Evolutionary conservation across 164 flowering plant genomes (phyloP).

Genomic region (Berberis vulgaris): DNA sequence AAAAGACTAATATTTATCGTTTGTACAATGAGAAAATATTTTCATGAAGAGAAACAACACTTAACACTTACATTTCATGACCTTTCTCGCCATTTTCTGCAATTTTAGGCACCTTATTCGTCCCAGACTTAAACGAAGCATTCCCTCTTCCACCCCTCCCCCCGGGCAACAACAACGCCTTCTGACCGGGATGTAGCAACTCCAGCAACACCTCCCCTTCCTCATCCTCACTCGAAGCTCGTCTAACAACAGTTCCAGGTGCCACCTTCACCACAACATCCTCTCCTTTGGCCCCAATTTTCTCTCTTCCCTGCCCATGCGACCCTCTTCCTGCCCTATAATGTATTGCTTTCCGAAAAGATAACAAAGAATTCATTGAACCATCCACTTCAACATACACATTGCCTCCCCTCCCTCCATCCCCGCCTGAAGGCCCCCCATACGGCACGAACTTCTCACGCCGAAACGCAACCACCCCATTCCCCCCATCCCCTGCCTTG

Average conservation of each 20-base stretch:
- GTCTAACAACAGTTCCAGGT: constrained; percentile 86
- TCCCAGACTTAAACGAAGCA: constrained; percentile 80
- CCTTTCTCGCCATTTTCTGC: constrained; percentile 97
- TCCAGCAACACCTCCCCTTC: constrained; percentile 60
- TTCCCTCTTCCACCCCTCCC: constrained; percentile 98
- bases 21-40: not conserved
- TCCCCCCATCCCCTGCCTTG: constrained; percentile 90
- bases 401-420: constrained; percentile 93
- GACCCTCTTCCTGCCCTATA: constrained; percentile 82
- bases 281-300: constrained; percentile 83
- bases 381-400: constrained; percentile 84
- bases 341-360: constrained; percentile 73
- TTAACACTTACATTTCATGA: constrained; percentile 67
- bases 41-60: not conserved
- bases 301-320: constrained; percentile 75
- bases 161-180: constrained; percentile 79
- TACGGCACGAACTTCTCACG: constrained; percentile 87
- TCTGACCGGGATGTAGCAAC: constrained; percentile 71
- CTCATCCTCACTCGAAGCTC: constrained; percentile 32
- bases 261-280: constrained; percentile 86
- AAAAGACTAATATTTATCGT: too few relatives aligned
- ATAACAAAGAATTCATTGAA: constrained; percentile 84
- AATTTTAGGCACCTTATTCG: constrained; percentile 82
- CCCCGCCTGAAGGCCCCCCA: constrained; percentile 98
- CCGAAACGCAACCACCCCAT: constrained; percentile 91